Percentiles rank a stretch among this genome's conserved stretches.
phyloP scores from a whole-genome alignment of 1,284 basidiomycete genomes.

The Trichosporon coremiiforme region DNA sequence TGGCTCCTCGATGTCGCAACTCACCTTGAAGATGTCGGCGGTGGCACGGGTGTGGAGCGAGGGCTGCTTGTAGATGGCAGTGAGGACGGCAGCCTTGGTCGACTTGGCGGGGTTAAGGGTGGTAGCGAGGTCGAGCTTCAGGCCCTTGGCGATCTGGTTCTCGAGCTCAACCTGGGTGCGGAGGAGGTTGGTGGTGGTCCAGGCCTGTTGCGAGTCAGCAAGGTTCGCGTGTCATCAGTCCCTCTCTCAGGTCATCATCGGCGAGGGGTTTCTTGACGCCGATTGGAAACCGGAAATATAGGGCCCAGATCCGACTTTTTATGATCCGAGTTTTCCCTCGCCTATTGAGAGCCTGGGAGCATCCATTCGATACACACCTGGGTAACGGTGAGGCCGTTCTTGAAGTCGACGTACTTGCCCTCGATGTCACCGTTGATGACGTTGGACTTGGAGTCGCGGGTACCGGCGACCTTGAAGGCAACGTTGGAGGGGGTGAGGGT shows the following conservation, averaged over 20 bases:
- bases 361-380: constrained; percentile 58
- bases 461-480: constrained; percentile 82
- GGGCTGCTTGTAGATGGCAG: constrained; percentile 92
- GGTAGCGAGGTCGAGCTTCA: constrained; percentile 91
- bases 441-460: constrained; percentile 70
- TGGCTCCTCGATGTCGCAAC: constrained; percentile 31
- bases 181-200: constrained; percentile 92
- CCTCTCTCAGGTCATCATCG: neutral
- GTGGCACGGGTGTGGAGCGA: constrained; percentile 89
- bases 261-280: neutral
- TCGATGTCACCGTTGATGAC: constrained; percentile 83
- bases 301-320: constrained; percentile 15
- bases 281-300: constrained; percentile 3
- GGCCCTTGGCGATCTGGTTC: constrained; percentile 95
- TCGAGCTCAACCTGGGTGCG: constrained; percentile 90
- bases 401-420: constrained; percentile 84
- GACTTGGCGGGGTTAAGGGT: constrained; percentile 73
- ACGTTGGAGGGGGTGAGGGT: constrained; percentile 89
- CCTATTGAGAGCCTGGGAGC: neutral
- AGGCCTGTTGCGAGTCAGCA: constrained; percentile 60
- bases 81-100: constrained; percentile 76
- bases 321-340: neutral
- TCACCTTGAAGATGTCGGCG: constrained; percentile 93
- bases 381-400: constrained; percentile 86
- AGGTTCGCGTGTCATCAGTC: neutral